Evolutionary conservation across 768 basidiomycete species (phyloP).

Genomic region (Termitomyces sp.): DNA sequence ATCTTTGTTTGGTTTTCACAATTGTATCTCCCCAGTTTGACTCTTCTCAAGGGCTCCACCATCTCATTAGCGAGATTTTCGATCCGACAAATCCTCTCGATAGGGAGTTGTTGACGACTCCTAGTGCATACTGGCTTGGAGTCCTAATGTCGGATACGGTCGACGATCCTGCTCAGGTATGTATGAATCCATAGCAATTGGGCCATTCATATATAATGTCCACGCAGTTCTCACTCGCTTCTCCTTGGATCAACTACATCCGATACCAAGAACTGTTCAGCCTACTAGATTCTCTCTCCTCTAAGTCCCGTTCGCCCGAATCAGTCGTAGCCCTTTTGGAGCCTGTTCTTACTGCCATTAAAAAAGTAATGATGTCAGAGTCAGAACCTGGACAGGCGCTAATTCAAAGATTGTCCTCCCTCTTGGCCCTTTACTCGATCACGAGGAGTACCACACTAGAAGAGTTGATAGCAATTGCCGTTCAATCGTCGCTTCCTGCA

Average conservation of each 20-base stretch:
- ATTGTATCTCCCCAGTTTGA: slow-evolving; percentile 1
- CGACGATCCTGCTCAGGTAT: slow-evolving; percentile 1
- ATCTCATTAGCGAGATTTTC: slow-evolving; percentile 34
- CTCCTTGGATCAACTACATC: slow-evolving; percentile 57
- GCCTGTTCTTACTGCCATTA: slow-evolving; percentile 30
- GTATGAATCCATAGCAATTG: neutral
- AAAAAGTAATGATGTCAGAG: slow-evolving; percentile 13
- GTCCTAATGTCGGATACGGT: neutral
- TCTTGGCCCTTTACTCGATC: slow-evolving; percentile 30
- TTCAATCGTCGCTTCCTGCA: slow-evolving; percentile 34
- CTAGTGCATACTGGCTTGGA: slow-evolving; percentile 38
- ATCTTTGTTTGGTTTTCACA: neutral
- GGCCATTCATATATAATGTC: too few species aligned
- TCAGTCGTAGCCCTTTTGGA: slow-evolving; percentile 22
- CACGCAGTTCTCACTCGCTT: slow-evolving; percentile 19
- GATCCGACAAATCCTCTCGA: slow-evolving; percentile 30
- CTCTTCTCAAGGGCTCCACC: slow-evolving; percentile 29
- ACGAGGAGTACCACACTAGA: slow-evolving; percentile 32
- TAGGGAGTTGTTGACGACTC: slow-evolving; percentile 29
- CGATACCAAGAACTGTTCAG: slow-evolving; percentile 31
- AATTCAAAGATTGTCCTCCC: slow-evolving; percentile 25
- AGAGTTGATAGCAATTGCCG: slow-evolving; percentile 36
- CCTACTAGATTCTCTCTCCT: slow-evolving; percentile 37
- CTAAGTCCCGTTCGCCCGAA: slow-evolving; percentile 29
- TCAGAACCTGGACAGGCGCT: slow-evolving; percentile 19